Conservation (phyloP, 495 filamentous ascomycete species). For the Neurospora sp. region DNA sequence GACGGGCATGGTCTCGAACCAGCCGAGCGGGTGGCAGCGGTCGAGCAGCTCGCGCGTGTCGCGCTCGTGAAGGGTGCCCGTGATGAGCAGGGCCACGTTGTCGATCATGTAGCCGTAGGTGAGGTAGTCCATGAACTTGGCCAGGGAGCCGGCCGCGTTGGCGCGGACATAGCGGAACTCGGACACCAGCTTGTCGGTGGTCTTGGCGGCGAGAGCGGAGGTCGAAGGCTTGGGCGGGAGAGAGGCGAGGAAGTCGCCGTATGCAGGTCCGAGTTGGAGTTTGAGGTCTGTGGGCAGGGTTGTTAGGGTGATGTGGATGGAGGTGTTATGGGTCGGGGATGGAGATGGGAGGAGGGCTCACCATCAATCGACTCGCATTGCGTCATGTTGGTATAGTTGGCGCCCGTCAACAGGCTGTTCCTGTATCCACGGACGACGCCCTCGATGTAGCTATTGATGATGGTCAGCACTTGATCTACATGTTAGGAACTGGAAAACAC, state of each 20-base stretch:
- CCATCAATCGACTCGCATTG: constrained; percentile 99
- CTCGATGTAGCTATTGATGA: constrained; percentile 67
- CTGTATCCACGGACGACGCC: constrained; percentile 95
- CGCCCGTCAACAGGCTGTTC: constrained; percentile 79
- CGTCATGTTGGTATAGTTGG: constrained; percentile 90
- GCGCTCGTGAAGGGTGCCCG: constrained; percentile 92
- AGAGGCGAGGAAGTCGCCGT: constrained; percentile 91
- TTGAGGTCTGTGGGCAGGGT: constrained; percentile 64
- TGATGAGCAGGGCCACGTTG: constrained; percentile 97
- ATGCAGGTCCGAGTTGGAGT: constrained; percentile 89
- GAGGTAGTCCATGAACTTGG: constrained; percentile 92
- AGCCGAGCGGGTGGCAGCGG: constrained; percentile 91
- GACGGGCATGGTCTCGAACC: constrained; percentile 98
- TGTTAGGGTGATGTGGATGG: constrained; percentile 1
- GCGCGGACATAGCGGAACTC: constrained; percentile 95
- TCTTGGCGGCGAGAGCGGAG: constrained; percentile 85
- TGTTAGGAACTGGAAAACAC: constrained; percentile 16
- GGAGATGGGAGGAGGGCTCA: constrained; percentile 26
- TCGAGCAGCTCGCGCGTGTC: constrained; percentile 94
- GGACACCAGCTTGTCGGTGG: constrained; percentile 93
- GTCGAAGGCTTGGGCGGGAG: constrained; percentile 96
- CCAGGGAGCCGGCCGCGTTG: constrained; percentile 79
- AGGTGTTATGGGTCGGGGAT: not conserved
- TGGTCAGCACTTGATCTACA: constrained; percentile 20
- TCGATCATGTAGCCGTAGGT: constrained; percentile 99